A percentile compares a stretch with the other conserved stretches of the same genome.
phyloP scores from a whole-genome alignment of 2,329 filamentous ascomycete species.

The Venturia oleaginea region DNA sequence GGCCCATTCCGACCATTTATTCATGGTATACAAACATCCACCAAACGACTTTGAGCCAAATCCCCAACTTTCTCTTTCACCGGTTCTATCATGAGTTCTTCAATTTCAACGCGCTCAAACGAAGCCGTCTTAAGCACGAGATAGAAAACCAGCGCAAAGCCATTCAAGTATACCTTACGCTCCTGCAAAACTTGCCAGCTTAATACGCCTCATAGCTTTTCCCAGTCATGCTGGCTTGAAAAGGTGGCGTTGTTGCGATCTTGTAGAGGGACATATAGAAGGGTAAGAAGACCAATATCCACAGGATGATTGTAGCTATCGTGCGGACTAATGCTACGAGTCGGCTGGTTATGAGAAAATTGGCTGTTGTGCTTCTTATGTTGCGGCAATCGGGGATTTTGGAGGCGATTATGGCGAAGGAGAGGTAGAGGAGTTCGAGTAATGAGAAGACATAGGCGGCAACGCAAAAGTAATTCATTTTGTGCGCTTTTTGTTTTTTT shows the following conservation, averaged over 20 bases:
- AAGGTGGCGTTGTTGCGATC: not conserved
- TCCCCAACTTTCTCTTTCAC: not conserved
- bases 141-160: not conserved
- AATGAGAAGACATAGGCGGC: not conserved
- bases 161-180: not conserved
- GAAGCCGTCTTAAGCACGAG: not conserved
- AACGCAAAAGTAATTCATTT: not conserved
- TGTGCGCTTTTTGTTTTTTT: too few relatives aligned
- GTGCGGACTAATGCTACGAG: not conserved
- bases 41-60: not conserved
- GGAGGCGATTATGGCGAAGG: not conserved
- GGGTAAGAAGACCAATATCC: not conserved
- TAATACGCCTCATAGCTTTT: not conserved
- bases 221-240: not conserved
- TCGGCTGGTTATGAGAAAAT: not conserved
- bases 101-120: not conserved
- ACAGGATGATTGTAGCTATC: not conserved
- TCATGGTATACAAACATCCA: not conserved
- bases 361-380: not conserved
- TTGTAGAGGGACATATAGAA: not conserved
- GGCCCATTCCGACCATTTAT: not conserved
- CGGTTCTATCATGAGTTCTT: not conserved
- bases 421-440: not conserved
- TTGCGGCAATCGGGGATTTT: not conserved
- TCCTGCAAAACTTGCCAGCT: not conserved